Evolutionary conservation across 805 yeast genomes (phyloP), one percentile per base, ranked within the genome.

Genomic region (Myxozyma monticola): DNA sequence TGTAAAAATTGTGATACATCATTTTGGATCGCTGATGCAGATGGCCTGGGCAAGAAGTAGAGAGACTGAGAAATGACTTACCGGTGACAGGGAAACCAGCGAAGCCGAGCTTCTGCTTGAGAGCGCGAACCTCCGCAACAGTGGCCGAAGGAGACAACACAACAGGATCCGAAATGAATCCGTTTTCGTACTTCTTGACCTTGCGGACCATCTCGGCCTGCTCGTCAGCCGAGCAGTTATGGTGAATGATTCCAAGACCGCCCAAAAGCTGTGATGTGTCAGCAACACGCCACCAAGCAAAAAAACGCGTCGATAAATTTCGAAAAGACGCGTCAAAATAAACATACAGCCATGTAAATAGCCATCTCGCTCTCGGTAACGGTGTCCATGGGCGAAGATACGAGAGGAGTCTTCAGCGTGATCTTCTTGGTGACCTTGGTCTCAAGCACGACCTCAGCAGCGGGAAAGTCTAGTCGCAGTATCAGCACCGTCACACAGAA

Each of bases 51-150:
- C 37, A 34, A 31, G 12, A 14, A 39, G 43, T 8, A n/a, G 25
- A 48, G 24, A 25, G 17, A 46, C n/a, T n/a, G 51, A 41, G 12
- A 29, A 53, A 28, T 12, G 18, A 31, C 99, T 77, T 87, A 93
- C 98, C 96, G 73, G 99, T 93, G 70, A 93, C 96, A 62, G 99
- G 99, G 85, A 89, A 93, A 49, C 97, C 95, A 61, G 97, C 88
- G 72, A 91, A 93, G 51, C 99, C 99, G 55, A 83, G 80, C 59
- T 75, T 63, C 60, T 73, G 74, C 71, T 84, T 84, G 77, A 89
- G 78, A 35, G 68, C 69, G 72, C 79, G 85, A 59, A 88, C 86
- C 68, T 90, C 87, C 55, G 83, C 86, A 62, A 93, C 93, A 49
- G 96, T 84, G 59, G 75, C 70, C 22, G 72, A 65, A 55, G 96